Evolutionary conservation across 2,329 filamentous ascomycete species (phyloP).

Genomic region (Cadophora sp.): DNA sequence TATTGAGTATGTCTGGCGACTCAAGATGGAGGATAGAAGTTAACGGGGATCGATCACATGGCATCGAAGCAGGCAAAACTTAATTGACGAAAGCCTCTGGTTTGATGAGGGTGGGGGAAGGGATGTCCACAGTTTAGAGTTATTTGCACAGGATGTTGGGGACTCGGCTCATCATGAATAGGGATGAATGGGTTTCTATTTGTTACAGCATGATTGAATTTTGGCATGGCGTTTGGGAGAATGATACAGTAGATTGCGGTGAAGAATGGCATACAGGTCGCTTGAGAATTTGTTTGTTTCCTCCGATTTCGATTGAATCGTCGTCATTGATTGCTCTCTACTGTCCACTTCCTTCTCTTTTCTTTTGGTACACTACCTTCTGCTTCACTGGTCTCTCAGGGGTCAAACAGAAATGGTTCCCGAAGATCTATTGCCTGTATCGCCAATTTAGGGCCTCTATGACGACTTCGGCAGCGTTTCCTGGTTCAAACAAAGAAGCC

Average conservation of each 20-base stretch:
- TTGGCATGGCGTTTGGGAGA: conserved; percentile 12
- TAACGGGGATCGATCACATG: neutral
- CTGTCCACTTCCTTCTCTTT: neutral
- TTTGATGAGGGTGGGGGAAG: neutral
- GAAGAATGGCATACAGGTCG: neutral
- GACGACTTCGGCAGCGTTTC: too few species aligned
- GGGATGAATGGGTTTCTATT: neutral
- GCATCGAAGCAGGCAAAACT: neutral
- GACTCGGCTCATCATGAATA: neutral
- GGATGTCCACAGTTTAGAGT: neutral
- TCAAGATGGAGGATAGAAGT: neutral
- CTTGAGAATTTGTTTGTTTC: neutral
- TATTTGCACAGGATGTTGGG: neutral
- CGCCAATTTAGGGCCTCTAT: too few species aligned
- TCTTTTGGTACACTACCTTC: neutral
- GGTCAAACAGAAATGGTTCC: too few species aligned
- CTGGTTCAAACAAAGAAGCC: too few species aligned
- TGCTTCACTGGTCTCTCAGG: neutral
- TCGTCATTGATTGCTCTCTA: neutral
- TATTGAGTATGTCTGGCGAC: conserved; percentile 4
- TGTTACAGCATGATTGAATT: neutral
- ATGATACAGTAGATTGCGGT: neutral
- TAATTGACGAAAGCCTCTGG: neutral
- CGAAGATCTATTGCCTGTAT: too few species aligned
- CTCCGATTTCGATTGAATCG: neutral